A percentile compares a stretch with the other conserved stretches of the same genome.
phyloP scores from a whole-genome alignment of 2,329 filamentous ascomycete species.

The Chalaropsis thielavioides region DNA sequence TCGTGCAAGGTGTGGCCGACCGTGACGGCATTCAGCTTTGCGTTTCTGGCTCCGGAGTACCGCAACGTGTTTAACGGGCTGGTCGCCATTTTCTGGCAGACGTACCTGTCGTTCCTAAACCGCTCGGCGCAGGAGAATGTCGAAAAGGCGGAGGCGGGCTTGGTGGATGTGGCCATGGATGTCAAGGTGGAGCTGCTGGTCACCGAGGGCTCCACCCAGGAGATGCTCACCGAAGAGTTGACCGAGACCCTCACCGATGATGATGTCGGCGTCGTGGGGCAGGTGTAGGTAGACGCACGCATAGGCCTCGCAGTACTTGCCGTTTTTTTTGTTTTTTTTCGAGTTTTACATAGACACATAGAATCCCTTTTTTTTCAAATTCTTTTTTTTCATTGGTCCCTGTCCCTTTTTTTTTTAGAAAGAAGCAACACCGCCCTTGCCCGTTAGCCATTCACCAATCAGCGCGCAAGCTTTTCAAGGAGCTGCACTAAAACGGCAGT shows the following conservation, averaged over 20 bases:
- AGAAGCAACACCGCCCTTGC: background rate
- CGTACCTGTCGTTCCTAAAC: constrained; percentile 73
- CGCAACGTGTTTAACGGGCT: constrained; percentile 65
- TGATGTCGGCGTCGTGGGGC: background rate
- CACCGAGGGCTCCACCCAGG: background rate
- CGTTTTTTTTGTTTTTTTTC: background rate
- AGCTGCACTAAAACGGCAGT: constrained; percentile 1
- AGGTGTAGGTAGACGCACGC: background rate
- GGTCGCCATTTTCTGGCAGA: constrained; percentile 82
- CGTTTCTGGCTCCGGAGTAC: constrained; percentile 67
- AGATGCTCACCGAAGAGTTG: background rate
- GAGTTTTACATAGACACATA: background rate
- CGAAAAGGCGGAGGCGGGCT: constrained; percentile 7
- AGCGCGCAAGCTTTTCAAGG: background rate
- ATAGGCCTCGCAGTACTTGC: background rate
- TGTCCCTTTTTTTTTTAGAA: background rate
- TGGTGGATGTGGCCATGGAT: background rate
- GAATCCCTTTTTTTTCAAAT: background rate
- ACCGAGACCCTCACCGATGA: background rate
- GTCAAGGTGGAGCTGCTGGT: background rate
- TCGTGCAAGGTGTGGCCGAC: constrained; percentile 79
- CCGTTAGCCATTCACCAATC: background rate
- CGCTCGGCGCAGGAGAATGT: constrained; percentile 46
- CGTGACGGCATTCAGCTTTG: constrained; percentile 74
- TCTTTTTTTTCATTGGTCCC: too few relatives aligned